Conservation (phyloP, 2,329 filamentous ascomycete species). For the Diaporthe caulivora region DNA sequence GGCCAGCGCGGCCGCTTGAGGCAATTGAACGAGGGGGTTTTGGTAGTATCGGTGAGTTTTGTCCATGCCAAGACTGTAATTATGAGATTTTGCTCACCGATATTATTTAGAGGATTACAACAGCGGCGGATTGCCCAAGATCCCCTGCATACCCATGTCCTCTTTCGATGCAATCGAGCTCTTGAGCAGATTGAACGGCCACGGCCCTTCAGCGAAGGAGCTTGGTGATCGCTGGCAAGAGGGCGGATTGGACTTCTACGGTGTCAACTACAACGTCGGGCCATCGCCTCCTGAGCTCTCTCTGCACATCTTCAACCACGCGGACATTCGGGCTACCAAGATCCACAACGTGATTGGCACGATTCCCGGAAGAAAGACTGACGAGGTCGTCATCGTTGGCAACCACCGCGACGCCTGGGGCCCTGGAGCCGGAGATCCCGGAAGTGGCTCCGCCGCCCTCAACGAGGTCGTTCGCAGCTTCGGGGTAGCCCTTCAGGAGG, state of each 20-base stretch:
- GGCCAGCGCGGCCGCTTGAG: background rate
- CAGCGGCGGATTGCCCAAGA: background rate
- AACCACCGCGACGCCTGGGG: slow-evolving; percentile 6
- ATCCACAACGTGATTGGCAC: background rate
- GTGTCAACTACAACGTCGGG: slow-evolving; percentile 2
- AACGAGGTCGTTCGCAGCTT: background rate
- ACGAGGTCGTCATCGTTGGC: background rate
- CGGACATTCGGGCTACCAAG: background rate
- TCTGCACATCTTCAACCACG: background rate
- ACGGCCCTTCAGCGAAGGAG: background rate
- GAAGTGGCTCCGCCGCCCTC: background rate
- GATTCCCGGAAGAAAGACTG: background rate
- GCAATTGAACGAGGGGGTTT: background rate
- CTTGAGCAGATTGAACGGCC: background rate
- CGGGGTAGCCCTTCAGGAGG: background rate
- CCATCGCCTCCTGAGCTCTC: background rate
- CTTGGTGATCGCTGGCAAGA: slow-evolving; percentile 5
- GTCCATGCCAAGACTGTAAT: background rate
- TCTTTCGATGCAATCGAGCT: slow-evolving; percentile 3
- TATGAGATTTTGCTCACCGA: background rate
- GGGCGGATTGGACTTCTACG: background rate
- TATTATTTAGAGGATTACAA: background rate
- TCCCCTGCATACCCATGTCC: slow-evolving; percentile 1
- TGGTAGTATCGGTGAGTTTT: background rate
- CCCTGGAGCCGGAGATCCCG: background rate